A percentile compares a stretch with the other conserved stretches of the same genome.
These are phyloP conservation scores for Yarrowia alimentaria DNA, from an alignment of 805 yeast species.

Conservation along the genomic window DNA sequence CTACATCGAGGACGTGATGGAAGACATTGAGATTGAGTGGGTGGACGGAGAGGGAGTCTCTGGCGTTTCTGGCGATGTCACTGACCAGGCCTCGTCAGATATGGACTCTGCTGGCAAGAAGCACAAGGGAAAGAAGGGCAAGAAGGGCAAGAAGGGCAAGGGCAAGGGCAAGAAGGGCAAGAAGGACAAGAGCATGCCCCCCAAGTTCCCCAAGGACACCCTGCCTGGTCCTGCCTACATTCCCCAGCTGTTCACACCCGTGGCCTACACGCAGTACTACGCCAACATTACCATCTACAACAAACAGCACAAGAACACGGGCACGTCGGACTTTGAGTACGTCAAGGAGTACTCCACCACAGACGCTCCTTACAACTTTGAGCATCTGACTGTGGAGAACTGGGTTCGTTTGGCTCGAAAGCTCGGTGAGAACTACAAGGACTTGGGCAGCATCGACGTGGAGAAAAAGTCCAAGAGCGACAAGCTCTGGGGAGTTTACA, in stretches of 20 bases:
- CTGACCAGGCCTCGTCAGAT: conserved; percentile 3
- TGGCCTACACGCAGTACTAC: conserved; percentile 68
- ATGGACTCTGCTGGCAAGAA: conserved; percentile 2
- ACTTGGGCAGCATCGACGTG: conserved; percentile 27
- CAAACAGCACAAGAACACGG: conserved; percentile 39
- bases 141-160: conserved; percentile 3
- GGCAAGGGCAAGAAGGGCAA: conserved; percentile 30
- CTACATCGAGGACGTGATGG: conserved; percentile 35
- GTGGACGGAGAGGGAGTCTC: no score
- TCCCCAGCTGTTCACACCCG: conserved; percentile 71
- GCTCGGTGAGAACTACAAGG: conserved; percentile 24
- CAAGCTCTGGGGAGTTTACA: conserved; percentile 45
- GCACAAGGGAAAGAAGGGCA: conserved; percentile 11
- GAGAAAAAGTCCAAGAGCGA: conserved; percentile 28
- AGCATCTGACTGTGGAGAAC: conserved; percentile 56
- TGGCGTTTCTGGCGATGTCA: no score
- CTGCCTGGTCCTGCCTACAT: conserved; percentile 74
- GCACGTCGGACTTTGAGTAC: conserved; percentile 49
- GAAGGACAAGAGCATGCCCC: conserved; percentile 60
- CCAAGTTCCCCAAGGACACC: conserved; percentile 53
- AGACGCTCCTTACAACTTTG: conserved; percentile 55
- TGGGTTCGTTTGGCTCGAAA: conserved; percentile 53
- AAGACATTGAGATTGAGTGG: conserved; percentile 36
- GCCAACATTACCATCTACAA: conserved; percentile 59
- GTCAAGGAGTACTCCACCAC: conserved; percentile 70